These are phyloP conservation scores for Chalaropsis ovoidea DNA, from an alignment of 2,329 filamentous ascomycete species.

Conservation along the genomic window DNA sequence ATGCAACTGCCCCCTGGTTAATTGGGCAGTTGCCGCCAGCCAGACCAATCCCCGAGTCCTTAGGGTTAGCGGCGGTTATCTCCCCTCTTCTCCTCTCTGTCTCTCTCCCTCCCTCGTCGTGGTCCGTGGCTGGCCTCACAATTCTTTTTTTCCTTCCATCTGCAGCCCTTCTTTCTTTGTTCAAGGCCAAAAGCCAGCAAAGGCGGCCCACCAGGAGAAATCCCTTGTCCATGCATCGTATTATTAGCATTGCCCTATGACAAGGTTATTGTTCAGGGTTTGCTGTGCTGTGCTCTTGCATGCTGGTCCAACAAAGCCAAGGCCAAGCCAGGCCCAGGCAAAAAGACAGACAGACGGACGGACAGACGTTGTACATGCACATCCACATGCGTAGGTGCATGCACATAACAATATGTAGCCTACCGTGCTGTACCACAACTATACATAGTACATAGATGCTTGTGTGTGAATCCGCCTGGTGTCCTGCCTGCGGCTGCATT, in stretches of 20 bases:
- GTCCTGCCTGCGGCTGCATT: background rate
- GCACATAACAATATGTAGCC: conserved; percentile 1
- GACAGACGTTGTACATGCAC: background rate
- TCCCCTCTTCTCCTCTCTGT: too few relatives aligned
- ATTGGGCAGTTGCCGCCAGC: background rate
- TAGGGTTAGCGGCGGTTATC: background rate
- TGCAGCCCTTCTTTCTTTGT: background rate
- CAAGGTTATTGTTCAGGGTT: conserved; percentile 3
- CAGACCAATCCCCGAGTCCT: background rate
- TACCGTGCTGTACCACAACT: background rate
- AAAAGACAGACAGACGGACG: background rate
- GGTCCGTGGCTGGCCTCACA: background rate
- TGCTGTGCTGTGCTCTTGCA: background rate
- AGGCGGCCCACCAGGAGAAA: background rate
- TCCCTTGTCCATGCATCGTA: background rate
- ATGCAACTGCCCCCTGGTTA: background rate
- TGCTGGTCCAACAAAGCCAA: background rate
- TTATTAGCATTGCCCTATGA: background rate
- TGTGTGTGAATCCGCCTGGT: background rate
- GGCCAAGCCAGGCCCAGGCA: background rate
- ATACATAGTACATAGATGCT: conserved; percentile 1
- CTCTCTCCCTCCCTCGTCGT: too few relatives aligned
- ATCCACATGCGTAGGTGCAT: background rate
- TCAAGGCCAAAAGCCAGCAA: background rate
- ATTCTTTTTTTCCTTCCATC: background rate